phyloP scores from a whole-genome alignment of 2,329 filamentous ascomycete genomes.

The Cladosporium phlei region DNA sequence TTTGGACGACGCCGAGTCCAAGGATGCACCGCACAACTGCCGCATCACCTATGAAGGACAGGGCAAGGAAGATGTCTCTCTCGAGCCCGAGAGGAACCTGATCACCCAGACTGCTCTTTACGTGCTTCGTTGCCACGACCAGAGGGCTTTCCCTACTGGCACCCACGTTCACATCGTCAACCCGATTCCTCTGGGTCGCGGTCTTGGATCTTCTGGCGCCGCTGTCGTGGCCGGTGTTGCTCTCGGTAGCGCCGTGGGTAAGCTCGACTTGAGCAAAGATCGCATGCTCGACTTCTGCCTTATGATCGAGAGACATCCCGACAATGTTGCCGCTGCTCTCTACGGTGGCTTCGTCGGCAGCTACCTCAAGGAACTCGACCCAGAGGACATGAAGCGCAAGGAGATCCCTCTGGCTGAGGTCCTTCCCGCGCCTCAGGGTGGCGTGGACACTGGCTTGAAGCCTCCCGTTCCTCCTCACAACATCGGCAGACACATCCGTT shows the following conservation, averaged over 20 bases:
- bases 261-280: conserved; percentile 70
- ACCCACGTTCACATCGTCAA: conserved; percentile 95
- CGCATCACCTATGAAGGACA: conserved; percentile 84
- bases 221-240: conserved; percentile 95
- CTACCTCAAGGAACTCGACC: conserved; percentile 86
- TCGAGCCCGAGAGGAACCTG: conserved; percentile 82
- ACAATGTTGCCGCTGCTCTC: conserved; percentile 90
- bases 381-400: conserved; percentile 81
- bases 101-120: conserved; percentile 93
- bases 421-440: conserved; percentile 81
- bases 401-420: conserved; percentile 96
- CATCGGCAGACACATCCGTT: conserved; percentile 95
- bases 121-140: conserved; percentile 85
- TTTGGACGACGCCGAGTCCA: conserved; percentile 57
- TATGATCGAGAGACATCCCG: conserved; percentile 91
- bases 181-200: conserved; percentile 86
- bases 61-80: conserved; percentile 70
- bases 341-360: conserved; percentile 97
- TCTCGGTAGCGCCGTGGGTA: conserved; percentile 82
- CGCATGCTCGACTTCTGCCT: conserved; percentile 91
- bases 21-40: conserved; percentile 70
- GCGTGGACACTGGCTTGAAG: conserved; percentile 78
- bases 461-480: conserved; percentile 85
- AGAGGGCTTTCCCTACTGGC: conserved; percentile 75
- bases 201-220: conserved; percentile 90